These are phyloP conservation scores for Piper longum DNA, from an alignment of 164 flowering plant genomes.

Conservation along the genomic window DNA sequence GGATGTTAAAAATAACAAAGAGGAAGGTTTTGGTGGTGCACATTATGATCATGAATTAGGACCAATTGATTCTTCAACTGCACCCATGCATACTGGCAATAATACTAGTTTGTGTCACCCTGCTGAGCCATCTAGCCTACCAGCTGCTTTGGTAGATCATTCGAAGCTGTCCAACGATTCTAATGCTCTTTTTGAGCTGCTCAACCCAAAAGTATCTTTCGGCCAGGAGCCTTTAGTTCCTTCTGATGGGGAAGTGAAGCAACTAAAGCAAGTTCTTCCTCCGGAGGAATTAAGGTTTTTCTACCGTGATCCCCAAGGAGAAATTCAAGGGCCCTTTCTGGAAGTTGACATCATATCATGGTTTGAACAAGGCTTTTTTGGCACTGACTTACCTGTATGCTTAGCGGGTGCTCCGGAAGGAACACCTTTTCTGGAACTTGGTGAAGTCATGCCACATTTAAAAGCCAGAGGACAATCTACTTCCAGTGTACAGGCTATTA, in stretches of 20 bases:
- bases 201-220: conserved; percentile 18
- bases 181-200: conserved; percentile 22
- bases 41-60: not conserved
- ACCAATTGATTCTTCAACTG: not conserved
- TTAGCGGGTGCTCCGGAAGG: conserved; percentile 65
- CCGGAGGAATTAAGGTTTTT: conserved; percentile 64
- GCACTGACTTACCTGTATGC: conserved; percentile 73
- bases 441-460: conserved; percentile 71
- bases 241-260: conserved; percentile 11
- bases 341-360: conserved; percentile 79
- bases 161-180: conserved; percentile 28
- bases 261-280: conserved; percentile 14
- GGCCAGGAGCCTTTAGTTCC: conserved; percentile 9
- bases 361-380: conserved; percentile 90
- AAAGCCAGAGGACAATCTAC: conserved; percentile 16
- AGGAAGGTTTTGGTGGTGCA: conserved; percentile 7
- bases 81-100: not conserved
- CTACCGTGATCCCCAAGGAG: conserved; percentile 90
- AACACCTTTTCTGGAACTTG: conserved; percentile 50
- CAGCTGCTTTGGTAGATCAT: conserved; percentile 11
- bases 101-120: not conserved
- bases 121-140: conserved; percentile 1
- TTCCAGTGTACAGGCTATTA: conserved; percentile 7
- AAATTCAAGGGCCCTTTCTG: conserved; percentile 78
- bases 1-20: conserved; percentile 5